A percentile compares a stretch with the other conserved stretches of the same genome.
Conservation (phyloP, 306 rosid species). For the Myrica gale region DNA sequence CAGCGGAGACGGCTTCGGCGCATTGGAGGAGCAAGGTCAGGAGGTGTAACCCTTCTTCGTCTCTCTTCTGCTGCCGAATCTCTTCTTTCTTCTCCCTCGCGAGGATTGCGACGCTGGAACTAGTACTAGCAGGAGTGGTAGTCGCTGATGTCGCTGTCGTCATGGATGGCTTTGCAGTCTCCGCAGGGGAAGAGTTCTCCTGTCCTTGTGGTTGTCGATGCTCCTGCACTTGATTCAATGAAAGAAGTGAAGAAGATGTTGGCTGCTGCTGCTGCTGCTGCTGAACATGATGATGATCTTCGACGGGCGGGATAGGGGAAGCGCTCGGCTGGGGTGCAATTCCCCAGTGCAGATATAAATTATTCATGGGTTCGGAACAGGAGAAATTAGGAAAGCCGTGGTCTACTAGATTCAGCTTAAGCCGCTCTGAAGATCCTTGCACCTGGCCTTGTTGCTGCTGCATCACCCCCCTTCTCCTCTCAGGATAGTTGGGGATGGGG, state of each 20-base stretch:
- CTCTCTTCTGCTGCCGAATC: constrained; percentile 67
- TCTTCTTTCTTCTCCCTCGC: constrained; percentile 71
- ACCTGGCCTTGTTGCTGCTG: constrained; percentile 13
- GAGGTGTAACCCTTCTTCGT: constrained; percentile 86
- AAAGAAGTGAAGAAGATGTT: constrained; percentile 20
- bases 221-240: constrained; percentile 25
- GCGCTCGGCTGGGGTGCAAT: constrained; percentile 21
- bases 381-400: constrained; percentile 10
- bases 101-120: constrained; percentile 14
- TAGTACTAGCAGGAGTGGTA: background rate
- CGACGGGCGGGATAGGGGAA: constrained; percentile 29
- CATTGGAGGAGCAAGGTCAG: constrained; percentile 85
- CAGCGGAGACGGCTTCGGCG: constrained; percentile 92
- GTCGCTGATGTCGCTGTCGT: constrained; percentile 6
- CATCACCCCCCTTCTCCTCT: constrained; percentile 25
- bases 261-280: constrained; percentile 9
- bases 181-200: constrained; percentile 29
- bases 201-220: constrained; percentile 27
- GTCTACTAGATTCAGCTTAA: constrained; percentile 31
- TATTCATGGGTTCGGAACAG: constrained; percentile 31
- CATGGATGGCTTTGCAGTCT: constrained; percentile 9
- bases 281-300: constrained; percentile 24
- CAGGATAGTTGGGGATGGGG: constrained; percentile 10
- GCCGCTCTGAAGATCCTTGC: constrained; percentile 19
- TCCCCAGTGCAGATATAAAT: constrained; percentile 57